Percentiles rank a stretch among this genome's conserved stretches.
These are phyloP conservation scores for Porcisia deanei DNA, from an alignment of 208 protist genomes.

Conservation along the genomic window DNA sequence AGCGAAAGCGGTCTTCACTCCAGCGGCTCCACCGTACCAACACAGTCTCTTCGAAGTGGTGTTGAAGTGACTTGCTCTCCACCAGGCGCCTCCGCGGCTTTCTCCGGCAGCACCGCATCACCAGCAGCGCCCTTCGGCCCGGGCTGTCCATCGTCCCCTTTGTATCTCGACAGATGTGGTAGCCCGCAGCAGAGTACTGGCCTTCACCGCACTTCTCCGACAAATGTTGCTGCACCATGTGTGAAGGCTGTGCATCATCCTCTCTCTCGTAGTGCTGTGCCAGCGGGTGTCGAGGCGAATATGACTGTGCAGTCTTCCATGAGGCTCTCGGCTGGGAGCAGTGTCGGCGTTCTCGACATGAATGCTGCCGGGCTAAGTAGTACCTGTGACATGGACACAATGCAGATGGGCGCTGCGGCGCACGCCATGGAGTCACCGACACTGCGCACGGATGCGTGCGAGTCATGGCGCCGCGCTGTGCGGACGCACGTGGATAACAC, in stretches of 20 bases:
- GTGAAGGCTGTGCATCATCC: background rate
- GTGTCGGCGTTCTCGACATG: background rate
- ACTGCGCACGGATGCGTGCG: constrained; percentile 1
- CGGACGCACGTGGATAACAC: constrained; percentile 3
- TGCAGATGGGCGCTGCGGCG: background rate
- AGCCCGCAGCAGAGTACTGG: background rate
- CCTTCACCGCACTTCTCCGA: background rate
- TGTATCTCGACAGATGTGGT: background rate
- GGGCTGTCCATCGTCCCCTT: background rate
- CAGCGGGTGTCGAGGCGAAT: background rate
- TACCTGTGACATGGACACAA: background rate
- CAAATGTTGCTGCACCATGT: background rate
- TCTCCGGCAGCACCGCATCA: background rate
- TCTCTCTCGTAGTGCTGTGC: background rate
- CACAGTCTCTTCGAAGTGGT: background rate
- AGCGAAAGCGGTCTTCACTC: background rate
- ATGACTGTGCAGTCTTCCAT: background rate
- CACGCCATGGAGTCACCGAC: constrained; percentile 3
- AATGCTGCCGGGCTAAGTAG: background rate
- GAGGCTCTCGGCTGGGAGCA: background rate
- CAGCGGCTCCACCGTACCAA: background rate
- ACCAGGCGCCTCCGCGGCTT: background rate
- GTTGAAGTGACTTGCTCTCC: background rate
- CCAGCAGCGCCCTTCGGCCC: background rate
- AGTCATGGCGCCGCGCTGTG: constrained; percentile 17